These are phyloP conservation scores for Raphanus hybrid DNA, from an alignment of 441 rosid species.

Conservation along the genomic window DNA sequence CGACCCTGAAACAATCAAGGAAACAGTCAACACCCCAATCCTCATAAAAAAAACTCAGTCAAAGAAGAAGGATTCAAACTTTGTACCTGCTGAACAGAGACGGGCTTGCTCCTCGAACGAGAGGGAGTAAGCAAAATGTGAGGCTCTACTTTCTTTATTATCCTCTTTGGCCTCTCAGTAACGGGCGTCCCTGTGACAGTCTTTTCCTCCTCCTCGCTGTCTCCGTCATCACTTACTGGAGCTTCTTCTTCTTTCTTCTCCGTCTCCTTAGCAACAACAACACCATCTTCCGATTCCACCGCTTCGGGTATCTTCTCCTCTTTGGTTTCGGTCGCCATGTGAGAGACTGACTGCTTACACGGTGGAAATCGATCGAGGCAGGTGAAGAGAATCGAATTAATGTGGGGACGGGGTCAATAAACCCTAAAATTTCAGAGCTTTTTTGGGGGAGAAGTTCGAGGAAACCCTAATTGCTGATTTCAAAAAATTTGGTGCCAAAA, in stretches of 20 bases:
- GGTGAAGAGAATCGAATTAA: constrained; percentile 15
- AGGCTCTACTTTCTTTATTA: constrained; percentile 78
- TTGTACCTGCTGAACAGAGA: constrained; percentile 71
- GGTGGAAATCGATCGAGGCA: not conserved
- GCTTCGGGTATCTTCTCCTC: constrained; percentile 53
- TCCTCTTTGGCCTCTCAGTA: constrained; percentile 76
- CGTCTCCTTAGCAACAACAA: constrained; percentile 14
- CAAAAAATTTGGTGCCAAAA: constrained; percentile 16
- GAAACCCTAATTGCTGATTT: not conserved
- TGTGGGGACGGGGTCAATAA: not conserved
- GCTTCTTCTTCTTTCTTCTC: constrained; percentile 16
- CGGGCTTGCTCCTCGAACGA: constrained; percentile 57
- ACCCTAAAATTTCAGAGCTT: constrained; percentile 26
- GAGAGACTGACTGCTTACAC: not conserved
- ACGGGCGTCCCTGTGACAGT: constrained; percentile 46
- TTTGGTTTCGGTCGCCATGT: constrained; percentile 79
- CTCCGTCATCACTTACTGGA: not conserved
- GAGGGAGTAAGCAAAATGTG: constrained; percentile 59
- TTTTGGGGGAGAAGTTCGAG: constrained; percentile 12
- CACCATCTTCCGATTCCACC: constrained; percentile 41
- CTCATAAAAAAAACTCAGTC: not conserved
- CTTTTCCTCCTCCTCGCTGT: constrained; percentile 23
- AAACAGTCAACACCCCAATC: not conserved
- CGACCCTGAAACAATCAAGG: constrained; percentile 65
- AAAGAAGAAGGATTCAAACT: not conserved